A percentile compares a stretch with the other conserved stretches of the same genome.
phyloP scores from a whole-genome alignment of 2,329 filamentous ascomycete genomes.

The Coniochaeta hoffmannii region DNA sequence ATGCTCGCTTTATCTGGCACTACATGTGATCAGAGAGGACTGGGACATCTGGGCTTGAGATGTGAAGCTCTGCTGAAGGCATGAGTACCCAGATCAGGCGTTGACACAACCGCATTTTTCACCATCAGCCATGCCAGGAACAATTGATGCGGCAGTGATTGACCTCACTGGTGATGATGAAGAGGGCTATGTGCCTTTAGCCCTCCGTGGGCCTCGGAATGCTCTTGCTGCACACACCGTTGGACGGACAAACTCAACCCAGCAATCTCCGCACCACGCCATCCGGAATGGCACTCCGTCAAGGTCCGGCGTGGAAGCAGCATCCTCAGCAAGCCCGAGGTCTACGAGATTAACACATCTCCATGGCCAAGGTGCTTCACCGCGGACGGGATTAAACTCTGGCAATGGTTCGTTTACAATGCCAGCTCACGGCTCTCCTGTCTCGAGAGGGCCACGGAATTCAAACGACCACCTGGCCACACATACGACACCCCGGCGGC shows the following conservation, averaged over 20 bases:
- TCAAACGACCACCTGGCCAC: background rate
- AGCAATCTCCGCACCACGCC: background rate
- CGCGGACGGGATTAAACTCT: background rate
- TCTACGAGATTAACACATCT: background rate
- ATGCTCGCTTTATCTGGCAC: too few species aligned
- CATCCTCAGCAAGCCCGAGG: background rate
- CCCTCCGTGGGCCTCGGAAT: background rate
- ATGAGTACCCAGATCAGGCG: background rate
- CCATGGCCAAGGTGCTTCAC: background rate
- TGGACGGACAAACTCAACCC: background rate
- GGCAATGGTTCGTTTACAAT: background rate
- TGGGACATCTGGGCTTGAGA: background rate
- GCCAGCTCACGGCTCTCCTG: background rate
- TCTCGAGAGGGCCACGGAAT: background rate
- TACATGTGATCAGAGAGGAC: background rate
- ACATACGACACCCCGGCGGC: background rate
- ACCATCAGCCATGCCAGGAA: background rate
- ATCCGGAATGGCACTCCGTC: background rate
- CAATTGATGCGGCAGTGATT: background rate
- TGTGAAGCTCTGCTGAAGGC: background rate
- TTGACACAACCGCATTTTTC: background rate
- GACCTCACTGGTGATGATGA: conserved; percentile 2
- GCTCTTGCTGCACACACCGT: background rate
- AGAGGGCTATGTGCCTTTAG: background rate
- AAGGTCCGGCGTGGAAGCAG: background rate